phyloP scores from a whole-genome alignment of 805 yeast genomes.

The Metschnikowia aberdeeniae region DNA sequence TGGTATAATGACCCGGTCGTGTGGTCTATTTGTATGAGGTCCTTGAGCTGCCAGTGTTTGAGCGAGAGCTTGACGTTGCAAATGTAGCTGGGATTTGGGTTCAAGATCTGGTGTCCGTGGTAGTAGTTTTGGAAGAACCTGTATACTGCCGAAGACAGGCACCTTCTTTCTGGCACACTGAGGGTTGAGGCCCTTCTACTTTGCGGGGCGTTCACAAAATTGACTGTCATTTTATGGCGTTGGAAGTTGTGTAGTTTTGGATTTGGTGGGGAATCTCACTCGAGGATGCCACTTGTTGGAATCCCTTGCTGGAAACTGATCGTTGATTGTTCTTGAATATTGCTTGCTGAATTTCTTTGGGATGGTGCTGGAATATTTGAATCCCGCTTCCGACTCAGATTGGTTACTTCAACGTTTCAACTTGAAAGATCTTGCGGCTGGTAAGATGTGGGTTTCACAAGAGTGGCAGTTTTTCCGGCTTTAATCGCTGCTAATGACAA shows the following conservation, averaged over 20 bases:
- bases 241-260: too few species aligned
- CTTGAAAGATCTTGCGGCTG: too few species aligned
- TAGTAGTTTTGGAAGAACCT: slow-evolving; percentile 43
- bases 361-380: too few species aligned
- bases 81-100: slow-evolving; percentile 34
- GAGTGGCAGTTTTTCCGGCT: too few species aligned
- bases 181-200: slow-evolving; percentile 2
- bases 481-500: too few species aligned
- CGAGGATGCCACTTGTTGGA: too few species aligned
- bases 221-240: not conserved
- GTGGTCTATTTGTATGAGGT: slow-evolving; percentile 54
- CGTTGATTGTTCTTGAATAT: not conserved
- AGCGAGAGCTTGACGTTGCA: slow-evolving; percentile 29
- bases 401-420: too few species aligned
- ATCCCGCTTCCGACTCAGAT: too few species aligned
- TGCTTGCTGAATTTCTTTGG: too few species aligned
- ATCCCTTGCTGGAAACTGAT: not conserved
- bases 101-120: slow-evolving; percentile 34
- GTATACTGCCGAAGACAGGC: slow-evolving; percentile 7
- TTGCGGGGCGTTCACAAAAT: not conserved
- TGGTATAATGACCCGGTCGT: slow-evolving; percentile 48
- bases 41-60: slow-evolving; percentile 79
- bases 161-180: slow-evolving; percentile 3
- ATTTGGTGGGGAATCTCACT: too few species aligned
- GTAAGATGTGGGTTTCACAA: too few species aligned